Base-by-base conservation (phyloP, 2,329 filamentous ascomycete genomes). In the Neopestalotiopsis rosae region DNA sequence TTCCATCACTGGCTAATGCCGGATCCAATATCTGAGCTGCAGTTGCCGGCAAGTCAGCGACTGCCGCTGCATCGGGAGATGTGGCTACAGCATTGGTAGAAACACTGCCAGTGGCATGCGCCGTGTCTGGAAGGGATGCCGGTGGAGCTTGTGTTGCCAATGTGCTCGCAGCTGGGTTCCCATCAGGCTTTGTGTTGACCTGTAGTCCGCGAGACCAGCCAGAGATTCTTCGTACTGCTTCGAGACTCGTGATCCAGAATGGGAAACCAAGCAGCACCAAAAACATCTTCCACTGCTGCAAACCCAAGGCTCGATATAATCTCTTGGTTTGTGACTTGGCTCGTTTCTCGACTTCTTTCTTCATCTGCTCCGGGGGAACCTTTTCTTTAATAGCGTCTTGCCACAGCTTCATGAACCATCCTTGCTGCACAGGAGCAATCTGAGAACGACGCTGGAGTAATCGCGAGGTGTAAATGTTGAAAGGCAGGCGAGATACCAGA, bases 191-290 rank as follows among this genome's bases (percentile, higher is more conserved):
- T 5, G 12, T 14, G 13, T 13, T 34, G 30, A 85, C 38, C 4
- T 83, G 59, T 1, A 83, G 10, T 34, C 28, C 83, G 2, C 71
- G 72, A 5, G 79, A 78, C 2, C 81, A 80, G 13, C 82, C 83
- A 67, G 80, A 81, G 32, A 89, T 78, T n/a, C 85, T 79, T 42
- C 87, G 78, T 32, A 89, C 72, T 3, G 82, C 81, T 74, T 89
- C 86, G 12, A 88, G 84, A 20, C 83, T 82, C 45, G 84, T 71
- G 24, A 89, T 71, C 79, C 88, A 89, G 14, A 86, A 77, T 3
- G 86, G 80, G 34, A 88, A 76, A 68, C 79, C 78, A 2, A 83
- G 72, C 2, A 86, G 24, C 1, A 76, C 77, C 32, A 76, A 71
- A 59, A 81, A 81, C 3, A 81, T 70, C 75, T 84, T 87, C 85